phyloP scores from a whole-genome alignment of 1,284 basidiomycete genomes.

The Meripilus lineatus region DNA sequence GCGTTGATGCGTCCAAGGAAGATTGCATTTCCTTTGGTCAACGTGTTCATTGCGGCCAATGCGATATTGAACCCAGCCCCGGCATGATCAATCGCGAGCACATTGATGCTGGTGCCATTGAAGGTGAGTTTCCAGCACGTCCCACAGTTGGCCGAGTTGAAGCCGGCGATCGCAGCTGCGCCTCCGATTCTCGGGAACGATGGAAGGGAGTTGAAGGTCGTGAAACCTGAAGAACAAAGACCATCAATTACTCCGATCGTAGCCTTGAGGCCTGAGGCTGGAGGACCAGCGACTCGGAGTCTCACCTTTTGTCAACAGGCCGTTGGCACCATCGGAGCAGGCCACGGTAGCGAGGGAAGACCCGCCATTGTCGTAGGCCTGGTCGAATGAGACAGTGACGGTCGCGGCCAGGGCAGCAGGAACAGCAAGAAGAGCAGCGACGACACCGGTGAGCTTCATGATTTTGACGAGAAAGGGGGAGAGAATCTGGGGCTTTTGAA shows the following conservation, averaged over 20 bases:
- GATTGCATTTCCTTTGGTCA: constrained; percentile 33
- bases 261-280: too few relatives aligned
- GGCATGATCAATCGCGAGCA: constrained; percentile 41
- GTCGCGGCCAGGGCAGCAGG: constrained; percentile 17
- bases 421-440: not conserved
- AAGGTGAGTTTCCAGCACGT: constrained; percentile 43
- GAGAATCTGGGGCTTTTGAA: too few relatives aligned
- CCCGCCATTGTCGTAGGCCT: constrained; percentile 35
- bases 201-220: constrained; percentile 42
- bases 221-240: constrained; percentile 37
- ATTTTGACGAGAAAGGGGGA: not conserved
- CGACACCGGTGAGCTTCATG: constrained; percentile 1
- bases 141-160: constrained; percentile 39
- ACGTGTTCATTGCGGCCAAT: constrained; percentile 32
- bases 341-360: constrained; percentile 33
- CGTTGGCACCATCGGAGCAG: constrained; percentile 41
- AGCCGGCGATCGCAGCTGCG: constrained; percentile 33
- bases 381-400: constrained; percentile 39
- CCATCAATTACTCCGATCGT: too few relatives aligned
- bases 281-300: too few relatives aligned
- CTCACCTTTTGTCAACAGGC: constrained; percentile 33
- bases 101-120: constrained; percentile 31
- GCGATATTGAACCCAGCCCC: constrained; percentile 38
- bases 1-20: constrained; percentile 33
- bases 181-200: constrained; percentile 46